Conservation (phyloP, 805 yeast genomes). For the Candida hungchunana region DNA sequence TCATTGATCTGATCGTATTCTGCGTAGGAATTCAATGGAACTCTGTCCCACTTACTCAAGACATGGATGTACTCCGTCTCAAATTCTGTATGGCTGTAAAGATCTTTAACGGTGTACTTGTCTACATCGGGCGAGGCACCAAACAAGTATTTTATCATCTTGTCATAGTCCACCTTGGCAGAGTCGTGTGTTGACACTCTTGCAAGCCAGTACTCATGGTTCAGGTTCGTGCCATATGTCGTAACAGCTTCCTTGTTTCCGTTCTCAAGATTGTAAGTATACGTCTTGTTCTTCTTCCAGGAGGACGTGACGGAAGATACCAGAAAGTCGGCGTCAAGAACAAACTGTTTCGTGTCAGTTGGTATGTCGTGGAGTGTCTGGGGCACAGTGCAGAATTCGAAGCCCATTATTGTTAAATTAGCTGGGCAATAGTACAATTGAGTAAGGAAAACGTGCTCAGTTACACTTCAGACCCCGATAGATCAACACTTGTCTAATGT, state of each 20-base stretch:
- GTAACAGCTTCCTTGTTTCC: constrained; percentile 27
- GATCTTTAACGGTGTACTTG: constrained; percentile 19
- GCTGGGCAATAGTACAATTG: too few relatives aligned
- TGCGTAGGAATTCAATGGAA: constrained; percentile 20
- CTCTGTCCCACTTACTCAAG: constrained; percentile 24
- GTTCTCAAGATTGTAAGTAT: constrained; percentile 25
- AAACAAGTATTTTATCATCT: constrained; percentile 26
- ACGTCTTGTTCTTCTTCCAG: constrained; percentile 33
- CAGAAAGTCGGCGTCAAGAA: constrained; percentile 24
- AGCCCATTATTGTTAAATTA: too few relatives aligned
- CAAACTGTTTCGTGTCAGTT: constrained; percentile 15
- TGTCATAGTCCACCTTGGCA: constrained; percentile 23
- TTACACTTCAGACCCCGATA: neutral
- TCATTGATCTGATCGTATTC: constrained; percentile 12
- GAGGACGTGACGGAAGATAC: constrained; percentile 19
- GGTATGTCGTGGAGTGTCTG: constrained; percentile 18
- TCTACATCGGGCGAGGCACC: constrained; percentile 26
- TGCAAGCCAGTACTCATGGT: constrained; percentile 32
- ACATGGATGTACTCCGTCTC: constrained; percentile 35
- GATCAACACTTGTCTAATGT: neutral
- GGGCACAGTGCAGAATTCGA: constrained; percentile 16
- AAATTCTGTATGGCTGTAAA: constrained; percentile 28
- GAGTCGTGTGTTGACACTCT: constrained; percentile 27
- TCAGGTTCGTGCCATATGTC: constrained; percentile 27
- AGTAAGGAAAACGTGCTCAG: too few relatives aligned